phyloP scores from a whole-genome alignment of 768 basidiomycete species.

The Cytidiella melzeri region DNA sequence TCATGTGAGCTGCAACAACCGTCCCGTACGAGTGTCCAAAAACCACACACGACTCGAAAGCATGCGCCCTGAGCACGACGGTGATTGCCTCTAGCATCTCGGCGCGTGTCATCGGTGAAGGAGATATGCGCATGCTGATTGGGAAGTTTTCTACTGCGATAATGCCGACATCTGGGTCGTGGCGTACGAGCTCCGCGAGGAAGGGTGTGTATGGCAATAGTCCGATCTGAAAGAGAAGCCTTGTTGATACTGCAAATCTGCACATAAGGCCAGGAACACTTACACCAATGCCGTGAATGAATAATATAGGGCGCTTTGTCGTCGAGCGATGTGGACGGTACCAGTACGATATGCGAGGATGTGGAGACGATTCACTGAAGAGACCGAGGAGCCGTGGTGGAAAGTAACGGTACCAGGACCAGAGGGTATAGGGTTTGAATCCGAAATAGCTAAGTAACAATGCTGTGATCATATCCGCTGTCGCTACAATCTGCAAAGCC shows the following conservation, averaged over 20 bases:
- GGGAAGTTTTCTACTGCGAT: constrained; percentile 55
- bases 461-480: constrained; percentile 44
- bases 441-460: constrained; percentile 35
- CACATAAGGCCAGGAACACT: too few species aligned
- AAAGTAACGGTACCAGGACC: constrained; percentile 36
- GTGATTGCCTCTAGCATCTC: constrained; percentile 38
- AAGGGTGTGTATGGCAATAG: constrained; percentile 51
- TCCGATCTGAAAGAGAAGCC: too few species aligned
- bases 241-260: too few species aligned
- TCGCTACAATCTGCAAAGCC: constrained; percentile 44
- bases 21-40: constrained; percentile 61
- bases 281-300: constrained; percentile 68
- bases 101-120: constrained; percentile 37
- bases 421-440: constrained; percentile 46
- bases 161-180: constrained; percentile 49
- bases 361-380: constrained; percentile 35
- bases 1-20: constrained; percentile 46
- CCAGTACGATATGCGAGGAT: constrained; percentile 38
- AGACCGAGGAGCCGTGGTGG: constrained; percentile 45
- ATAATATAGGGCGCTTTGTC: constrained; percentile 48
- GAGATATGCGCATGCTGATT: constrained; percentile 55
- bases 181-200: constrained; percentile 36
- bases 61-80: constrained; percentile 38
- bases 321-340: constrained; percentile 42
- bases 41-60: constrained; percentile 35